Conservation (phyloP, 176 grass and related monocot genomes). For the Tillandsia leiboldiana region DNA sequence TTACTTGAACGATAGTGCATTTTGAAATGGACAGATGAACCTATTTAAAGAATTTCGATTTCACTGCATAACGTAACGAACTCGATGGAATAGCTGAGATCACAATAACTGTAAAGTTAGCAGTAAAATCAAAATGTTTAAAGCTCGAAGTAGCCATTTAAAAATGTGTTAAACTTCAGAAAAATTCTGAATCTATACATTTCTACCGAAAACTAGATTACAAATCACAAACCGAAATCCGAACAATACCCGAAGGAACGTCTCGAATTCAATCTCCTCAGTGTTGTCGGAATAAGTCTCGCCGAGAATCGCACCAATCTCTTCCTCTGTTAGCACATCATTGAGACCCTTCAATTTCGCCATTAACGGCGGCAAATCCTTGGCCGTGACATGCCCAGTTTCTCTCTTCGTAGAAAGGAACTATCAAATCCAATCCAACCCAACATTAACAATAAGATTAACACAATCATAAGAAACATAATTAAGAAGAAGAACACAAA, state of each 20-base stretch:
- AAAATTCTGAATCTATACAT: no score
- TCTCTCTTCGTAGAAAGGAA: slow-evolving; percentile 62
- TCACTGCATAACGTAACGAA: no score
- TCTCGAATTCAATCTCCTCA: slow-evolving; percentile 85
- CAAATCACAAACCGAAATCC: not conserved
- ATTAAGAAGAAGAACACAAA: not conserved
- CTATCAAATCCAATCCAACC: slow-evolving; percentile 27
- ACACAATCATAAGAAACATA: not conserved
- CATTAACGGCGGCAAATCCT: slow-evolving; percentile 70
- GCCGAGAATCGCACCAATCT: slow-evolving; percentile 48
- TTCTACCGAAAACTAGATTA: not conserved
- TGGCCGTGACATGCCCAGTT: slow-evolving; percentile 53
- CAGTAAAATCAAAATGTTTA: no score
- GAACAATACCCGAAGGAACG: slow-evolving; percentile 54
- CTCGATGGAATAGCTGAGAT: no score
- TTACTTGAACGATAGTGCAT: no score
- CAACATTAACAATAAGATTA: not conserved
- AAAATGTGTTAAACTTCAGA: no score
- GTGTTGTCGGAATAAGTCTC: slow-evolving; percentile 50
- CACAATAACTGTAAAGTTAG: no score
- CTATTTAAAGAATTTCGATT: no score
- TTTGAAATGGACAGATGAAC: no score
- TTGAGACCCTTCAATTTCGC: slow-evolving; percentile 74
- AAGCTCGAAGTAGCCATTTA: no score
- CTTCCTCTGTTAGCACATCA: slow-evolving; percentile 53